Base-by-base conservation (phyloP, 2,329 filamentous ascomycete species). In the Trichoderma guizhouense region DNA sequence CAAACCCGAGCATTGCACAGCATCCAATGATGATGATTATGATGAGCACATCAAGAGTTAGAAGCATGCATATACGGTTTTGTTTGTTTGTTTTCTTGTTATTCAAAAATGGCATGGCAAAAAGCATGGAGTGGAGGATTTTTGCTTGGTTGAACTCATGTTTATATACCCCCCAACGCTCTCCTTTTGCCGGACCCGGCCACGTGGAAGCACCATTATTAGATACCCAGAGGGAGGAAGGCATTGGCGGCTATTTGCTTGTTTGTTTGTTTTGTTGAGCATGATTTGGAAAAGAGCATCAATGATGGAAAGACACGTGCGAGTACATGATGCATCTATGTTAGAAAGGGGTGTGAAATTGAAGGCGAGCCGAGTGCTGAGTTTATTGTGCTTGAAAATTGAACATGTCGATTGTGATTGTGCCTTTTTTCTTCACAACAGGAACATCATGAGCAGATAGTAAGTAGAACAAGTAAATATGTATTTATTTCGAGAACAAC, bases 141-240 rank as follows among this genome's bases (percentile, higher is more conserved):
- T 61, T 60, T 61, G 39, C 30, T 69, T 62, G 39, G 32, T 69
- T 51, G 21, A 34, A 51, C n/a, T 69, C 36, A 18, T 69, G 34
- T 69, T 61, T 53, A 69, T 69, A 51, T 69, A 69, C 61, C 61
- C 66, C 67, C 65, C 57, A 21, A 61, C 15, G 43, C 14, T 62
- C n/a, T 69, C 28, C 24, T 61, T 21, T 53, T 18, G 67, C 67
- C 67, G 47, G n/a, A 21, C 14, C 26, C 60, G 67, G 67, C 67
- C 11, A 39, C 39, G 28, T 61, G 57, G 67, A 69, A 51, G 57
- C 55, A 69, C 57, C 57, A 36, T 30, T 67, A 18, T 69, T 61
- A 53, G 67, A 69, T 69, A 69, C 67, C 67, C 67, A 62, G 39
- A 39, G 57, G 57, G 34, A 58, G 15, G 34, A 55, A n/a, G 66